These are phyloP conservation scores for Ramularia endophylla DNA, from an alignment of 2,329 filamentous ascomycete species.

Conservation along the genomic window DNA sequence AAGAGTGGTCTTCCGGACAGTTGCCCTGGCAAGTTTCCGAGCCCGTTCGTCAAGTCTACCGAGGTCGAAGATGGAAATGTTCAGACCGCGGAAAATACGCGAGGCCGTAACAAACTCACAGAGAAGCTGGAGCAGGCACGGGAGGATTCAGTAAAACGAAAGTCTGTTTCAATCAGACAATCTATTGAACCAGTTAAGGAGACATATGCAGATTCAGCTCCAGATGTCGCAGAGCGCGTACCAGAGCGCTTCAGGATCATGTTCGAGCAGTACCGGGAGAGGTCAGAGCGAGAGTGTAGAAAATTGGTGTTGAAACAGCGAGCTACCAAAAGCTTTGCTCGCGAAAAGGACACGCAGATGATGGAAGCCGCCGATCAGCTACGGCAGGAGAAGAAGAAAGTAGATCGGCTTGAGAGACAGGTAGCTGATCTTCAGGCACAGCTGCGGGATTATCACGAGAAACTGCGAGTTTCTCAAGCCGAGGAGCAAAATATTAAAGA, in stretches of 20 bases:
- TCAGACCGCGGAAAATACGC: slow-evolving; percentile 25
- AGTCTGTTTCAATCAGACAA: slow-evolving; percentile 21
- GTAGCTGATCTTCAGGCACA: slow-evolving; percentile 56
- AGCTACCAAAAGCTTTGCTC: slow-evolving; percentile 70
- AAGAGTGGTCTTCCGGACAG: slow-evolving; percentile 43
- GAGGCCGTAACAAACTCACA: slow-evolving; percentile 38
- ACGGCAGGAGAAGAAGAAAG: slow-evolving; percentile 61
- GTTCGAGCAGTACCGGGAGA: slow-evolving; percentile 63
- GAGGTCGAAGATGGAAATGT: slow-evolving; percentile 27
- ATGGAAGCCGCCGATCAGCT: slow-evolving; percentile 60
- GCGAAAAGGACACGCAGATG: slow-evolving; percentile 69
- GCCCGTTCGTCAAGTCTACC: slow-evolving; percentile 38
- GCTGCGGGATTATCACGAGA: slow-evolving; percentile 41
- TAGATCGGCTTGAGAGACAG: slow-evolving; percentile 57
- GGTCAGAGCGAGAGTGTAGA: slow-evolving; percentile 67
- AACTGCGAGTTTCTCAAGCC: slow-evolving; percentile 13
- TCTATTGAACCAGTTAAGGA: too few relatives aligned
- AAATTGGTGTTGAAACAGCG: slow-evolving; percentile 75
- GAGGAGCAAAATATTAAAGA: slow-evolving; percentile 6
- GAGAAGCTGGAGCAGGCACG: slow-evolving; percentile 41
- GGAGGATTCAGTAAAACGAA: slow-evolving; percentile 32
- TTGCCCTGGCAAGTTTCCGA: slow-evolving; percentile 45
- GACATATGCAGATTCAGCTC: slow-evolving; percentile 4
- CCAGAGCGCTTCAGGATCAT: slow-evolving; percentile 66
- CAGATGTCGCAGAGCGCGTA: too few relatives aligned